Base-by-base conservation (phyloP, 306 rosid species). In the Glycine tomentella region DNA sequence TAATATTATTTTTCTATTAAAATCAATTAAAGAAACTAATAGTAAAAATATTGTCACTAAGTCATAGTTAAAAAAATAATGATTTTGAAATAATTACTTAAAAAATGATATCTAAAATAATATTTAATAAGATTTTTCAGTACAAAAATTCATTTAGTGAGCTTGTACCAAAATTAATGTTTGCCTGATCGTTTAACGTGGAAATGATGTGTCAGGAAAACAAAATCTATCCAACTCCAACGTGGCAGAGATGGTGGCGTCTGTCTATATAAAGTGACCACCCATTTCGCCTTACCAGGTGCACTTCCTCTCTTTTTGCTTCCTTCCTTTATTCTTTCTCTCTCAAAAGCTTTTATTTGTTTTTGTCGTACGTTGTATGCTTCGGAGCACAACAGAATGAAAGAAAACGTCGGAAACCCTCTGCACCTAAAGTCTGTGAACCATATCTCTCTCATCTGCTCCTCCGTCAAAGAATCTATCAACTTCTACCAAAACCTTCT, bases 381-480 rank as follows among this genome's bases (percentile, higher is more conserved):
- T 25, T 25, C 0, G 31, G 2, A 25, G 31, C 31, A 25, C 31
- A 25, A 25, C 31, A 25, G 0, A 25, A 95, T 91, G 97, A 95
- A 93, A 80, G 99, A 87, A 76, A 89, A 7, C 17, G 78, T 20
- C 15, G 94, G 75, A 88, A 95, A 95, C 63, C 99, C 99, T 61
- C 86, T 95, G 51, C 94, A 89, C 73, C 89, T 95, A 31, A 93
- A 87, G 40, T 95, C 99, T 44, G 83, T 95, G 66, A 95, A 95
- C 87, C 98, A 95, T 81, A 85, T 95, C 85, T 95, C 99, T 12
- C 93, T 90, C 8, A 17, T 90, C 2, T 93, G 98, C 81, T 56
- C 79, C 77, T 93, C 94, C 5, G 87, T 90, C 3, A 92, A 85
- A 40, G 74, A 91, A 81, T 89, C 99, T 0, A 88, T 90, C 1